Evolutionary conservation across 2,329 filamentous ascomycete genomes (phyloP).

Genomic region (Arthroderma sp.): DNA sequence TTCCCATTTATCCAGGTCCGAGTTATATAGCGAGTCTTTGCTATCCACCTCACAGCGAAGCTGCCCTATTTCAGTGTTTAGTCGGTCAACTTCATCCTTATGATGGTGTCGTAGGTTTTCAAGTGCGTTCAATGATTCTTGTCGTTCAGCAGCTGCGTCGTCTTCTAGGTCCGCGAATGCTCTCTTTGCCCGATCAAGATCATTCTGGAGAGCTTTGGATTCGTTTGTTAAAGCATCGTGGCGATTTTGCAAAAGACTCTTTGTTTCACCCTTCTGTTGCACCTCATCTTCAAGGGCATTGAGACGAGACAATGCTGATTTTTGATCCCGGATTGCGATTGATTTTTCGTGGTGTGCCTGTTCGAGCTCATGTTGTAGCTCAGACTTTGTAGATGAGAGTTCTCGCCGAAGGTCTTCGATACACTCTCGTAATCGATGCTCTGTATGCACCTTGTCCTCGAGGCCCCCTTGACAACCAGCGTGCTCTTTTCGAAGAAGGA

Average conservation of each 20-base stretch:
- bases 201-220: conserved; percentile 53
- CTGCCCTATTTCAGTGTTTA: conserved; percentile 47
- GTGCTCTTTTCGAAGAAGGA: conserved; percentile 39
- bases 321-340: conserved; percentile 35
- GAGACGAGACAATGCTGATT: conserved; percentile 36
- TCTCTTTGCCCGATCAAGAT: conserved; percentile 41
- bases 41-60: conserved; percentile 55
- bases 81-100: conserved; percentile 42
- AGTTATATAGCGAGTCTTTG: conserved; percentile 57
- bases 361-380: conserved; percentile 36
- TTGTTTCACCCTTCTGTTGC: conserved; percentile 48
- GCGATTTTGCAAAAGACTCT: conserved; percentile 55
- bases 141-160: conserved; percentile 42
- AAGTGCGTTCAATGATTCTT: conserved; percentile 49
- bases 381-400: conserved; percentile 26
- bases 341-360: conserved; percentile 33
- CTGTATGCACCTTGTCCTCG: conserved; percentile 33
- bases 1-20: conserved; percentile 62
- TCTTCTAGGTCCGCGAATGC: conserved; percentile 39
- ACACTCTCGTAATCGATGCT: conserved; percentile 32
- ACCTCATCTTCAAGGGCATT: conserved; percentile 49
- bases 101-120: conserved; percentile 47
- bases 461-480: conserved; percentile 33
- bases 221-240: conserved; percentile 57
- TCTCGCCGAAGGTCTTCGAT: conserved; percentile 30